Evolutionary conservation across 495 filamentous ascomycete species (phyloP), one percentile per base, ranked within the genome.

Genomic region (Halenospora varia): DNA sequence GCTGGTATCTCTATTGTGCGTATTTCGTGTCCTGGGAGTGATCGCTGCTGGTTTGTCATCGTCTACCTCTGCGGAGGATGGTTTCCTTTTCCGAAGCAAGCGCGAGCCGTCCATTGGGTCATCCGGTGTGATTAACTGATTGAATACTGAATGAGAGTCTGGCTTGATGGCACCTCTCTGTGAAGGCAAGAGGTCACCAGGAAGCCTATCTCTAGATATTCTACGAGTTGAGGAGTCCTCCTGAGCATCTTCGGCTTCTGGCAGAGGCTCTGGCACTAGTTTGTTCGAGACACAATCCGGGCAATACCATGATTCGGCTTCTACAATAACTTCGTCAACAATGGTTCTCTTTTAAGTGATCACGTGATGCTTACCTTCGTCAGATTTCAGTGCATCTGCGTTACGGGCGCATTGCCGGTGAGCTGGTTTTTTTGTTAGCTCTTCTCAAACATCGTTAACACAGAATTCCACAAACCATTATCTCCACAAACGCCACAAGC

Each of bases 371-470:
- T 61, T 78, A 90, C 88, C 85, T 69, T 88, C 85, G 54, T 81
- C 79, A 56, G 84, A 75, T 49, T 78, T 77, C 63, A 95, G 75
- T 42, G 88, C 86, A 53, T 85, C 84, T 64, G 84, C 84, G 67
- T 87, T 83, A 61, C 90, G 86, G 57, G 92, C 94, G 73, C 93
- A 97, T 83, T 97, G 89, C 65, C 88, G 85, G 79, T 97, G 93
- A 56, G 93, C 93, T 91, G 61, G 73, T 70, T 62, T 65, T n/a
- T 64, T 63, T 46, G 69, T 80, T 66, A 79, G 77, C 64, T 68
- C 63, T 63, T 62, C 17, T 18, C 52, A 20, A 55, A 68, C 56
- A 55, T 55, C n/a, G 10, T 2, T 56, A 35, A 17, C n/a, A 20
- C 8, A 53, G 61, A 60, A 61, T 2, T 49, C 24, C 6, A 86